Evolutionary conservation across 805 yeast species (phyloP), one percentile per base, ranked within the genome.

Genomic region (Lachancea sp.): DNA sequence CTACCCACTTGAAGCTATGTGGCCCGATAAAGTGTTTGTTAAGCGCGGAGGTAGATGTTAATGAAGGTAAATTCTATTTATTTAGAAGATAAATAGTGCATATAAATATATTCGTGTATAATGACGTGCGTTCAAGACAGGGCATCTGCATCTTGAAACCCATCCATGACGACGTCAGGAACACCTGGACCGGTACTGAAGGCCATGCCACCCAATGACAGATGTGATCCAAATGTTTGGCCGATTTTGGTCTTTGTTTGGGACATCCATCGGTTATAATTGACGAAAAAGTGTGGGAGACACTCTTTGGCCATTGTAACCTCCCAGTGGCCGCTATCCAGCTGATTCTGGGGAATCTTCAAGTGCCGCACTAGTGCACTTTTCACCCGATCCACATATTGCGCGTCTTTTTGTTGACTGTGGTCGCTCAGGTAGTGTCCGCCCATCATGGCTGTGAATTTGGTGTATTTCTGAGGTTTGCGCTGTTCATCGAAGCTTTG

Each of bases 381-480:
- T 26, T 68, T 61, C 1, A 75, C 73, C 2, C 60, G 49, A 3
- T 45, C 19, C 27, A 57, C 54, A 33, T 50, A 52, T 13, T 47
- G 31, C 2, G 53, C 48, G 18, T 53, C 45, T n/a, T 51, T 43
- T 19, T 54, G 58, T 5, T 55, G 45, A 10, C 40, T 41, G 25
- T 3, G 46, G 38, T 17, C 49, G 60, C 41, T 48, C 68, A 78
- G 72, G 45, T 65, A 72, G 56, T 84, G 86, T 0, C 97, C 97
- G 3, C 97, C 97, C 54, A 89, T 67, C 97, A 91, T 91, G 20
- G 87, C 74, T 0, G 99, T 93, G 45, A 90, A 59, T 54, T 85
- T 87, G 4, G 88, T 78, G 52, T 80, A 82, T 0, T 68, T 66
- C 18, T 61, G 19, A 6, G 29, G 34, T n/a, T 35, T 9, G 16